These are phyloP conservation scores for Trichoderma pleuroti DNA, from an alignment of 2,329 filamentous ascomycete genomes.

Conservation along the genomic window DNA sequence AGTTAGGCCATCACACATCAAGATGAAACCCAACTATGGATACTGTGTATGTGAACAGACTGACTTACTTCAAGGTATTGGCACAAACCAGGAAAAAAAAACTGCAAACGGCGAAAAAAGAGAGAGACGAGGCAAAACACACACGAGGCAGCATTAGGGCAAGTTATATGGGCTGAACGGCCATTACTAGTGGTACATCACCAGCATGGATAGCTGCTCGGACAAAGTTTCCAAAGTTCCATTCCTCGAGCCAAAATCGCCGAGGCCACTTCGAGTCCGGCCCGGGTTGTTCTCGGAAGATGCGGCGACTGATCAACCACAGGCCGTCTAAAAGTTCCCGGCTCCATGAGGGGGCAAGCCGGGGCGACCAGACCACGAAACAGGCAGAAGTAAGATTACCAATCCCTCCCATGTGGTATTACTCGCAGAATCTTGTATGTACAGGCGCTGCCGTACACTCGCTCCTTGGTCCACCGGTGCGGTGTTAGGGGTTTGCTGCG, in stretches of 20 bases:
- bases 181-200: not conserved
- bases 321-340: conserved; percentile 18
- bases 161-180: not conserved
- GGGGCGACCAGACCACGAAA: conserved; percentile 4
- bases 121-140: not conserved
- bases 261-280: conserved; percentile 2
- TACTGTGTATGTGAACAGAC: not conserved
- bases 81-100: not conserved
- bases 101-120: not conserved
- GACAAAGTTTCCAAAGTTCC: conserved; percentile 3
- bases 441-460: not conserved
- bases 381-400: conserved; percentile 15
- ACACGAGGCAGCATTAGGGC: not conserved
- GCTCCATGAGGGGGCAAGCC: conserved; percentile 2
- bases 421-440: conserved; percentile 5
- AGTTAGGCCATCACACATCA: not conserved
- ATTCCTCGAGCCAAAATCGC: not conserved
- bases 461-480: not conserved
- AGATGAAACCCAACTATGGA: not conserved
- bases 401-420: conserved; percentile 6
- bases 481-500: conserved; percentile 2
- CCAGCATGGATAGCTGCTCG: not conserved
- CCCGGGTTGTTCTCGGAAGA: conserved; percentile 11
- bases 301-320: conserved; percentile 16
- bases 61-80: not conserved